Conservation (phyloP, 257 asterid species). For the Solanum sitiens region DNA sequence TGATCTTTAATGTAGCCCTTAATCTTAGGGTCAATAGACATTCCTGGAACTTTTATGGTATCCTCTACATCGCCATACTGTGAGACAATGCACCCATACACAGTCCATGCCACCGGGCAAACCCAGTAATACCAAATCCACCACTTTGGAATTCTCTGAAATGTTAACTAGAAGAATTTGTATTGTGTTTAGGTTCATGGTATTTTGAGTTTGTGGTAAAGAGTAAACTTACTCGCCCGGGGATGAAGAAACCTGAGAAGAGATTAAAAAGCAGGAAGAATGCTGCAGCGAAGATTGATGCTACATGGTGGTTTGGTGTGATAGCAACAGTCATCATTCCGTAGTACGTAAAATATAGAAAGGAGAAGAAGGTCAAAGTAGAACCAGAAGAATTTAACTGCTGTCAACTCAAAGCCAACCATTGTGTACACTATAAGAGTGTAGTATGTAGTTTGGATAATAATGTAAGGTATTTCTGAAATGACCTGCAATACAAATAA, state of each 20-base stretch:
- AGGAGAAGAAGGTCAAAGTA: constrained; percentile 57
- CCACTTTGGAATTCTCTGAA: constrained; percentile 69
- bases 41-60: too few relatives aligned
- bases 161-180: neutral
- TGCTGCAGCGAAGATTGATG: constrained; percentile 73
- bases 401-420: constrained; percentile 79
- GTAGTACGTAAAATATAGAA: constrained; percentile 78
- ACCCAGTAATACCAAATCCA: constrained; percentile 35
- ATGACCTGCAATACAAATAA: constrained; percentile 31
- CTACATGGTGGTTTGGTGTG: constrained; percentile 83
- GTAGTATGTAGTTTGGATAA: constrained; percentile 53
- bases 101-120: constrained; percentile 88
- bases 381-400: constrained; percentile 75
- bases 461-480: constrained; percentile 55
- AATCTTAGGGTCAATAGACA: too few relatives aligned
- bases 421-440: constrained; percentile 61
- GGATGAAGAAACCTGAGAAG: constrained; percentile 26
- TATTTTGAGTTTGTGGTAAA: neutral
- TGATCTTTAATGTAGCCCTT: too few relatives aligned
- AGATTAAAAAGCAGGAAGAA: constrained; percentile 69
- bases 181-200: neutral
- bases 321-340: constrained; percentile 88
- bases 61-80: constrained; percentile 2
- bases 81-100: constrained; percentile 61
- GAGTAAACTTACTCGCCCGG: constrained; percentile 56